Percentiles rank a stretch among this genome's conserved stretches.
phyloP scores from a whole-genome alignment of 2,329 filamentous ascomycete species.

The Grosmannia huntii region DNA sequence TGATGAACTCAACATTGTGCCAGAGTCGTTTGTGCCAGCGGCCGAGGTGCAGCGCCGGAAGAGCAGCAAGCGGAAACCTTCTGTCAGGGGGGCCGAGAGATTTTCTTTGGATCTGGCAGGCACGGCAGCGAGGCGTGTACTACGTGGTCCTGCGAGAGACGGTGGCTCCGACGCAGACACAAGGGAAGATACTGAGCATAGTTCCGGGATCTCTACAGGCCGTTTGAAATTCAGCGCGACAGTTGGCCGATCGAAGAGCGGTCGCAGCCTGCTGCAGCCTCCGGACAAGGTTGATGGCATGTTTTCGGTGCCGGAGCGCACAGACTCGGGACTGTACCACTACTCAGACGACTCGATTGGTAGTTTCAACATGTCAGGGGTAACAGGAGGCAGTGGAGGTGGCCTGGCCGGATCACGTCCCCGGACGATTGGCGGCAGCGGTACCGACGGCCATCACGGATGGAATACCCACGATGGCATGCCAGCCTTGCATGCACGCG shows the following conservation, averaged over 20 bases:
- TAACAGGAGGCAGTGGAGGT: background rate
- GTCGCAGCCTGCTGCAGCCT: slow-evolving; percentile 45
- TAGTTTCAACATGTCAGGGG: slow-evolving; percentile 31
- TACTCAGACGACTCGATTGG: slow-evolving; percentile 54
- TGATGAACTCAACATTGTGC: slow-evolving; percentile 81
- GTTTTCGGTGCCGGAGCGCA: slow-evolving; percentile 59
- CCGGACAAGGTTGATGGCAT: slow-evolving; percentile 63
- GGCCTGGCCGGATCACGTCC: background rate
- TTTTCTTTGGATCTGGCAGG: background rate
- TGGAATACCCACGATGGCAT: background rate
- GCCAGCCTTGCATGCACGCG: slow-evolving; percentile 28
- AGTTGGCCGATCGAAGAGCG: slow-evolving; percentile 35
- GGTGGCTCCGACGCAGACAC: background rate
- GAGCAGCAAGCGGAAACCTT: slow-evolving; percentile 10
- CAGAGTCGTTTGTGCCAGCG: slow-evolving; percentile 65
- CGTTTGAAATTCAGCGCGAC: background rate
- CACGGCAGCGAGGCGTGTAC: background rate
- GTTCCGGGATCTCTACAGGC: slow-evolving; percentile 17
- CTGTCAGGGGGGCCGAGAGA: slow-evolving; percentile 13
- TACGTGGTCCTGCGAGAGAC: background rate
- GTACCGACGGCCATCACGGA: slow-evolving; percentile 17
- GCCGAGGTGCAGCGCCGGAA: slow-evolving; percentile 26
- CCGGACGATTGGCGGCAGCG: no score
- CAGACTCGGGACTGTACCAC: slow-evolving; percentile 56
- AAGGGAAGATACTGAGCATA: background rate